Base-by-base conservation (phyloP, 1,139 yeast genomes). In the Lodderomyces pseudojiufengensis region DNA sequence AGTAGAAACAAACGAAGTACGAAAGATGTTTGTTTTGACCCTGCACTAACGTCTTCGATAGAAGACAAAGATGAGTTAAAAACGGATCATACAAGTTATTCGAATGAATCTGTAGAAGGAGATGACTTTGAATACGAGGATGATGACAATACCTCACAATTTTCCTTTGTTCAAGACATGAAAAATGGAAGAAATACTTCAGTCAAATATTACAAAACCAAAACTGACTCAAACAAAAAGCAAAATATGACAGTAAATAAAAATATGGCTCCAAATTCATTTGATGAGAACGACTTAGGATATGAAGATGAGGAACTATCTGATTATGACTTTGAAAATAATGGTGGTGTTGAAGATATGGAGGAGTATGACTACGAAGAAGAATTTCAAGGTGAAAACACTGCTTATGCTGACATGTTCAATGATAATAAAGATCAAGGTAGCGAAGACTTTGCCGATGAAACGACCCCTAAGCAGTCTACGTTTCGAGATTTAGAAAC, bases 181-280 rank as follows among this genome's bases (percentile, higher is more conserved):
- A 63, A 63, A 11, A 75, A 77, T 15, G 85, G 84, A 2, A 57
- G 85, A 47, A 79, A 79, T 42, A 70, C 80, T 0, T 78, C 84
- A 0, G 73, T 78, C 9, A 76, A 78, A 47, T 80, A 79, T 48
- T 79, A 80, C 46, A 75, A 75, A 41, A 72, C 61, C 1, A 54
- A 50, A 31, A 34, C 37, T 18, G 20, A 18, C 7, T 18, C 20
- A 7, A 18, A 5, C 9, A 23, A 40, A 3, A 33, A 37, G 20
- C 25, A 18, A 25, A 32, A 32, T 15, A 9, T n/a, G n/a, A n/a
- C n/a, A n/a, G n/a, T 20, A 18, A 27, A 23, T 22, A 32, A 33
- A 16, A 15, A 23, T 3, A 27, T 35, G 9, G 13, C 27, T 11
- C 44, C 44, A 46, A 57, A 57, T 25, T 47, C 49, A 1, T 60